Conservation (phyloP, 345 rosid species). For the Populus alba region DNA sequence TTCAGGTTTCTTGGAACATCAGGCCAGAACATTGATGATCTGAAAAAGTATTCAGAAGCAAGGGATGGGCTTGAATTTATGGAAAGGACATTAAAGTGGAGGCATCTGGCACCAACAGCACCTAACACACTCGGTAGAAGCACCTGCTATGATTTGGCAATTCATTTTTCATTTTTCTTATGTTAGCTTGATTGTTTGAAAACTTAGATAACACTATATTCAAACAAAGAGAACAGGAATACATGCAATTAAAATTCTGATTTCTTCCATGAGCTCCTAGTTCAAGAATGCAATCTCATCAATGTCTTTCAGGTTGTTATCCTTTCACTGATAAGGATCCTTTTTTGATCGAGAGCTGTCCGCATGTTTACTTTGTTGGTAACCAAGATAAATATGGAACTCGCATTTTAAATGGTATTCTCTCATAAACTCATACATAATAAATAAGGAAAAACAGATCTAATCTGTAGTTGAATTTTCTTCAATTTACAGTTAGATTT, state of each 20-base stretch:
- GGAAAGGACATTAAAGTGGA: conserved; percentile 91
- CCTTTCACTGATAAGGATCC: conserved; percentile 96
- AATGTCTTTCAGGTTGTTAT: conserved; percentile 67
- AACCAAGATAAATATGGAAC: conserved; percentile 76
- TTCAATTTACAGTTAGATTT: conserved; percentile 2
- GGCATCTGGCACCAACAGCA: conserved; percentile 96
- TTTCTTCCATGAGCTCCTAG: conserved; percentile 6
- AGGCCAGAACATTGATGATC: conserved; percentile 96
- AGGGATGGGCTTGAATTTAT: conserved; percentile 73
- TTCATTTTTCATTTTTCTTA: not conserved
- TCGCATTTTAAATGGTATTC: conserved; percentile 57
- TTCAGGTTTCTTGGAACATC: conserved; percentile 96
- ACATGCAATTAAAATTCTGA: not conserved
- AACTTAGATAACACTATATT: not conserved
- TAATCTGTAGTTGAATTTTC: not conserved
- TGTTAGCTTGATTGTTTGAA: not conserved
- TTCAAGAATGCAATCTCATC: conserved; percentile 5
- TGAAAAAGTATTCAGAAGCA: conserved; percentile 85
- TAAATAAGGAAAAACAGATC: not conserved
- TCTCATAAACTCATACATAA: not conserved
- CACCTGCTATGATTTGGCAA: not conserved
- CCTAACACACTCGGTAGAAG: conserved; percentile 87
- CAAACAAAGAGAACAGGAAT: not conserved
- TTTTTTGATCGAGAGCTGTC: conserved; percentile 84
- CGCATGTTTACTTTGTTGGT: conserved; percentile 89